A percentile compares a stretch with the other conserved stretches of the same genome.
phyloP scores from a whole-genome alignment of 1,284 basidiomycete genomes.

The Pterulicium gracile region DNA sequence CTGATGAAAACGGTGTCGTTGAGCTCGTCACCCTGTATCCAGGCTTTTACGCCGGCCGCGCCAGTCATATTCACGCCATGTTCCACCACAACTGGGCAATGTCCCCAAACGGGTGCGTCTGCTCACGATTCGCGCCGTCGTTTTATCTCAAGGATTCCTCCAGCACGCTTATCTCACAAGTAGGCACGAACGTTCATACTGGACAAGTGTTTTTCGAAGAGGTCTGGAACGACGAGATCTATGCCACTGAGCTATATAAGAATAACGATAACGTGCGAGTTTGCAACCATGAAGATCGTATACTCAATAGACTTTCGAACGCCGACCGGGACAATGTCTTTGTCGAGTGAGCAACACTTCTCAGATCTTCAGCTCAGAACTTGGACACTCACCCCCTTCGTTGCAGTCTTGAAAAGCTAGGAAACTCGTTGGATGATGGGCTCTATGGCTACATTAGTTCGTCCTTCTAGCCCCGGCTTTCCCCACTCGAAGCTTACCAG shows the following conservation, averaged over 20 bases:
- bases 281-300: neutral
- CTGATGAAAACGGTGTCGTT: neutral
- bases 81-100: neutral
- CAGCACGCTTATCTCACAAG: neutral
- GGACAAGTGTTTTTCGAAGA: neutral
- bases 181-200: neutral
- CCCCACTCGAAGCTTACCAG: too few species aligned
- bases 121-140: neutral
- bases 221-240: neutral
- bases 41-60: neutral
- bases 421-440: neutral
- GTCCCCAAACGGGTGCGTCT: neutral
- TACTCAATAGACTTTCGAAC: neutral
- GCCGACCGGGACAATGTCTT: neutral
- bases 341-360: neutral
- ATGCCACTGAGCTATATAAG: neutral
- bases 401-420: neutral
- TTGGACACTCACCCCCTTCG: neutral
- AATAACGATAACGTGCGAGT: neutral
- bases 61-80: neutral
- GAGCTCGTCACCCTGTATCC: constrained; percentile 1
- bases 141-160: neutral
- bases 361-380: too few species aligned
- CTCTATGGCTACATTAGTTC: neutral
- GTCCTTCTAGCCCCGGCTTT: too few species aligned